Base-by-base conservation (phyloP, 2,329 filamentous ascomycete species). In the Verruconis gallopava region DNA sequence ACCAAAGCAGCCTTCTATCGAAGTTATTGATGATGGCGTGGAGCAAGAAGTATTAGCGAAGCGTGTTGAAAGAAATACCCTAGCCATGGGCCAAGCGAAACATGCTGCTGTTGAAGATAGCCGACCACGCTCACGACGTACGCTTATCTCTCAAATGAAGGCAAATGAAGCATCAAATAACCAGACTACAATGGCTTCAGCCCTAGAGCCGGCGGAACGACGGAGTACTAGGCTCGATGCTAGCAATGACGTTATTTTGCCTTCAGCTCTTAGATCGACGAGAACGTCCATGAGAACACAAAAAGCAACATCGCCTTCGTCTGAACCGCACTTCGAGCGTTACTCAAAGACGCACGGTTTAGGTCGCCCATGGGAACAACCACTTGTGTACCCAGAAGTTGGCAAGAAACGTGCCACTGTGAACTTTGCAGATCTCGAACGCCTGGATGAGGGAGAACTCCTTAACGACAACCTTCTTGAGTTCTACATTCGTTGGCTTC, bases 401-500 rank as follows among this genome's bases (percentile, higher is more conserved):
- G 75, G 75, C 2, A 73, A 69, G 42, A 72, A 74, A 38, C 71
- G 77, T 46, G 75, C 79, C 1, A 75, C 71, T 1, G 75, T 91
- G 1, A 74, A 83, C 44, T 76, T 72, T 46, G 66, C 72, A n/a
- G 85, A 91, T 53, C 77, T 96, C 22, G 63, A 70, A 15, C 72
- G 85, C 33, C 71, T 98, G 2, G 79, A 93, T 46, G 83, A 93
- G 48, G 83, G 79, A 11, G 75, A 94, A 50, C 93, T 82, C 45
- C 63, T 98, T 34, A 98, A 98, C 55, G 91, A 98, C 63, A 94
- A 85, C 53, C 65, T 98, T 20, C 82, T 98, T 50, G 78, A 75
- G 39, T 95, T 95, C 56, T 94, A 93, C 55, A 68, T 94, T 43
- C 42, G 37, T 17, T 15, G 20, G 14, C 11, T 19, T 19, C 12